These are phyloP conservation scores for Raphanus sativus DNA, from an alignment of 345 rosid genomes.

Conservation along the genomic window DNA sequence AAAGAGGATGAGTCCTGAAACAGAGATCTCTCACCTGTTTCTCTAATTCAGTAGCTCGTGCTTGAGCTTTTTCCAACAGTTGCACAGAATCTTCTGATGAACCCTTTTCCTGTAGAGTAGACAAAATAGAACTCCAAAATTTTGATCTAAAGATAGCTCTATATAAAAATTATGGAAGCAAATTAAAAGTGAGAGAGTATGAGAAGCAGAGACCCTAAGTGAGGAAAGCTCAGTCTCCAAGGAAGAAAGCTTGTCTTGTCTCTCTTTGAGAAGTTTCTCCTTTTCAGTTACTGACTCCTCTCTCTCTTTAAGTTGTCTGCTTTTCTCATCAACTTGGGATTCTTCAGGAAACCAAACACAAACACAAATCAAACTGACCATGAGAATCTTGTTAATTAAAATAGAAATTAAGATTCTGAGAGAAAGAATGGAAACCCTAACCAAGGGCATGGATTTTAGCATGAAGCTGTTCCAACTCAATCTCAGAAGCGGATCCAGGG, in stretches of 20 bases:
- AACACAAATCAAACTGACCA: background rate
- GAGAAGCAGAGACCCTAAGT: conserved; percentile 54
- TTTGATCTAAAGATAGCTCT: too few species aligned
- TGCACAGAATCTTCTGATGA: conserved; percentile 58
- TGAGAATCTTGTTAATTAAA: background rate
- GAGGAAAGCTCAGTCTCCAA: conserved; percentile 63
- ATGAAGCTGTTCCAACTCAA: conserved; percentile 55
- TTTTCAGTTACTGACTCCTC: conserved; percentile 53
- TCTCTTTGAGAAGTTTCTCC: conserved; percentile 64
- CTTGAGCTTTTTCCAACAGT: conserved; percentile 66
- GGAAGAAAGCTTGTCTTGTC: conserved; percentile 52
- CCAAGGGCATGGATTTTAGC: conserved; percentile 54
- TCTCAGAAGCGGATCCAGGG: conserved; percentile 39
- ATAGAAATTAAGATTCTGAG: background rate
- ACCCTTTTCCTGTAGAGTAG: conserved; percentile 50
- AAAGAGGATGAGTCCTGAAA: background rate
- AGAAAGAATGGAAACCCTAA: conserved; percentile 46
- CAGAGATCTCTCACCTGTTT: conserved; percentile 52
- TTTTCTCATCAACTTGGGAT: conserved; percentile 58
- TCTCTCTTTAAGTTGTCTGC: conserved; percentile 55
- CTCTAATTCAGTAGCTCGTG: conserved; percentile 69
- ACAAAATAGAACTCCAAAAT: too few species aligned
- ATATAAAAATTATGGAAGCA: background rate
- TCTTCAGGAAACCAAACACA: conserved; percentile 45
- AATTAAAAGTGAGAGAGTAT: background rate